Conservation (phyloP, 352 stramenopile species). For the Globisporangium perplexum region DNA sequence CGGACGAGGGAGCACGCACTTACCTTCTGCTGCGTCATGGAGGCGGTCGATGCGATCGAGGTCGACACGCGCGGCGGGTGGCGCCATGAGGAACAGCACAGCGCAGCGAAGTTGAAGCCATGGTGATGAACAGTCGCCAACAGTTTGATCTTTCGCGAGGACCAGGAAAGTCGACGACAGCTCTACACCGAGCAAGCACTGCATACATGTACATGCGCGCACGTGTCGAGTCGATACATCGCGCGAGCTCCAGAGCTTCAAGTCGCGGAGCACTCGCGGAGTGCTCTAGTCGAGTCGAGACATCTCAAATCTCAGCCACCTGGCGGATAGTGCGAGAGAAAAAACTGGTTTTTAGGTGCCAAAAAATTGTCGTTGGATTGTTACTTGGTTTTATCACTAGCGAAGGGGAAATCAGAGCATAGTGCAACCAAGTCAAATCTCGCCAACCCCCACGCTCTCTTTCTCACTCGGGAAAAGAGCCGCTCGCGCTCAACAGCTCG, state of each 20-base stretch:
- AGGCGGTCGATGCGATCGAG: not conserved
- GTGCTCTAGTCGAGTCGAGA: no score
- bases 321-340: no score
- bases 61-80: not conserved
- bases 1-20: no score
- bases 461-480: not conserved
- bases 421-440: no score
- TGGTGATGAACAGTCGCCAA: not conserved
- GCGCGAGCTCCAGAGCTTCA: no score
- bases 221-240: no score
- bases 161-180: no score
- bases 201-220: no score
- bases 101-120: not conserved
- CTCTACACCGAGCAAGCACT: no score
- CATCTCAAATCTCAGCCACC: not conserved
- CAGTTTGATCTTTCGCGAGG: no score
- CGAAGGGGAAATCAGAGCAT: no score
- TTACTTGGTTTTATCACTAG: not conserved
- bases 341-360: not conserved
- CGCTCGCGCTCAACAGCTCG: not conserved
- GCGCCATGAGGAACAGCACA: not conserved
- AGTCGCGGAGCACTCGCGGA: no score
- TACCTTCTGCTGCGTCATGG: not conserved
- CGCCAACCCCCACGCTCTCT: not conserved
- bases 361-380: constrained; percentile 2